These are phyloP conservation scores for Aspergillus udagawae DNA, from an alignment of 2,329 filamentous ascomycete species.

Conservation along the genomic window DNA sequence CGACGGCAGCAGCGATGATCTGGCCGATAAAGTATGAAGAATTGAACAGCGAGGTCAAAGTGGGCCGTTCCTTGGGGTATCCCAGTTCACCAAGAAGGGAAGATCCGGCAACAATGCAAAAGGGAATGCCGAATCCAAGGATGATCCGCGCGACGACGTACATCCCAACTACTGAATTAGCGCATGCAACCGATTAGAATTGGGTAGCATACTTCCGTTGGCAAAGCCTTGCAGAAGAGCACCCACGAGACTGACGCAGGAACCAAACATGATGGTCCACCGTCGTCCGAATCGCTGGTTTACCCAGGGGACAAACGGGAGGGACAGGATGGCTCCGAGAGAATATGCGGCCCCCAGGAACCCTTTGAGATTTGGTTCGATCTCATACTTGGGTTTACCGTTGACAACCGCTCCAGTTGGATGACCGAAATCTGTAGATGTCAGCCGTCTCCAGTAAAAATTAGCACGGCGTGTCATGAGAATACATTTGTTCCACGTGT, in stretches of 20 bases:
- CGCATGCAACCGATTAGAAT: not conserved
- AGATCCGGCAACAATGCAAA: conserved; percentile 56
- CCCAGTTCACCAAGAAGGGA: conserved; percentile 58
- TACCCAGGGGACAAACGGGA: conserved; percentile 55
- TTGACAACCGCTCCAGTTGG: conserved; percentile 16
- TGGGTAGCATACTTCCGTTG: conserved; percentile 36
- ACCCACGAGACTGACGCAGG: conserved; percentile 52
- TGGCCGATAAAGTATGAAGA: conserved; percentile 38
- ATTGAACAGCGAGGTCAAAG: conserved; percentile 60
- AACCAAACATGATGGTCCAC: conserved; percentile 55
- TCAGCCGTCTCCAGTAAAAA: not conserved
- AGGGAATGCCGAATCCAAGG: conserved; percentile 60
- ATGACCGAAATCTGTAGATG: conserved; percentile 17
- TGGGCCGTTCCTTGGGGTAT: conserved; percentile 57
- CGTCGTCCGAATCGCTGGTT: conserved; percentile 55
- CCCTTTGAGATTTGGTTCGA: conserved; percentile 35
- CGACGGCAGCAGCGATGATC: conserved; percentile 25
- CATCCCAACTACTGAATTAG: conserved; percentile 46
- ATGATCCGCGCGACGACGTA: conserved; percentile 58
- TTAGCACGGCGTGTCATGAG: not conserved
- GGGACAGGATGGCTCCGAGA: conserved; percentile 55
- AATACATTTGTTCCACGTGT: conserved; percentile 37
- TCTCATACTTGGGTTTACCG: conserved; percentile 15
- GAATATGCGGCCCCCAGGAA: conserved; percentile 58
- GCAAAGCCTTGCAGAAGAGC: conserved; percentile 55